Evolutionary conservation across 78 protist species (phyloP).

Genomic region (Dictyostelium firmibasis): DNA sequence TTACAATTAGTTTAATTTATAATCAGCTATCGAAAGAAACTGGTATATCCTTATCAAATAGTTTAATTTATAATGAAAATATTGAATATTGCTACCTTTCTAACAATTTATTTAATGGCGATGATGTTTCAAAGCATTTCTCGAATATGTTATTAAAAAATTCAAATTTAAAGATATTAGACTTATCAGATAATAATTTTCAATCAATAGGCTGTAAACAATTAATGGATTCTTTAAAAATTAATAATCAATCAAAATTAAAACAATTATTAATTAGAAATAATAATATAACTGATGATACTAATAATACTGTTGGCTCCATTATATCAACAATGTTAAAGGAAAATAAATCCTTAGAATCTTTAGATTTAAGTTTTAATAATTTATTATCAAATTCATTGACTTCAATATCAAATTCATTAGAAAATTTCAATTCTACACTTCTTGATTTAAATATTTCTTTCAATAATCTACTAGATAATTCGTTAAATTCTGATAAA

Average conservation of each 20-base stretch:
- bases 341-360: slow-evolving; percentile 5
- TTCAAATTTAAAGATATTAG: background rate
- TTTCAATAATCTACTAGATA: slow-evolving; percentile 8
- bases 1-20: slow-evolving; percentile 13
- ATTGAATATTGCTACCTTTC: background rate
- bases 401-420: background rate
- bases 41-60: background rate
- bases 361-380: slow-evolving; percentile 6
- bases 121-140: background rate
- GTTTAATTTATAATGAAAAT: background rate
- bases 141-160: slow-evolving; percentile 2
- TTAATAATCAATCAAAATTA: background rate
- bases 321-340: background rate
- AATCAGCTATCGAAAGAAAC: slow-evolving; percentile 46
- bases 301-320: background rate
- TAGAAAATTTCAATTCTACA: slow-evolving; percentile 1
- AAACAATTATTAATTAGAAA: background rate
- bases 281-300: slow-evolving; percentile 22
- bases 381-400: slow-evolving; percentile 17
- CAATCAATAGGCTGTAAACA: slow-evolving; percentile 11
- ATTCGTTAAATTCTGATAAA: background rate
- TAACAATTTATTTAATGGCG: slow-evolving; percentile 36
- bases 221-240: slow-evolving; percentile 24
- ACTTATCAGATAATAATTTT: slow-evolving; percentile 42
- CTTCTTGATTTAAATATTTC: background rate